A percentile compares a stretch with the other conserved stretches of the same genome.
phyloP scores from a whole-genome alignment of 306 rosid genomes.

The Begonia masoniana region DNA sequence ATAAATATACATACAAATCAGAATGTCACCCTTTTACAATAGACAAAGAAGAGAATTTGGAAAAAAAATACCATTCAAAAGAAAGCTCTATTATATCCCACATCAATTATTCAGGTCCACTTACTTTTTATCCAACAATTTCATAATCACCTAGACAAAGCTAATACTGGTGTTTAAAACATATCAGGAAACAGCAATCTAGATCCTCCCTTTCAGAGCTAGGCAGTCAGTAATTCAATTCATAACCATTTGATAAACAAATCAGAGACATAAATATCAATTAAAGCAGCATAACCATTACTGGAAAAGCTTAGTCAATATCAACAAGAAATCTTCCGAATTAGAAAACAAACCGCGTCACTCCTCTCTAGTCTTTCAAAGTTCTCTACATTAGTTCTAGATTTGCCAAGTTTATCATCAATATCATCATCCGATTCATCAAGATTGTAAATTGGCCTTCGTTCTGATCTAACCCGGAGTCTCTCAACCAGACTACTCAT shows the following conservation, averaged over 20 bases:
- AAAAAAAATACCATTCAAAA: slow-evolving; percentile 3
- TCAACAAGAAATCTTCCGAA: not conserved
- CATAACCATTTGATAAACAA: no score
- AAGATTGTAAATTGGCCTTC: slow-evolving; percentile 70
- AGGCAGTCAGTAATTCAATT: not conserved
- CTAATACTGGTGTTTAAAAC: no score
- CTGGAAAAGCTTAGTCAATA: no score
- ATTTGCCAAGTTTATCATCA: slow-evolving; percentile 47
- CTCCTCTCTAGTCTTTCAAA: slow-evolving; percentile 68
- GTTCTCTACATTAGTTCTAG: slow-evolving; percentile 40
- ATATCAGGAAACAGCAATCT: not conserved
- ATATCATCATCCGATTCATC: slow-evolving; percentile 93
- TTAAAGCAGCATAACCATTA: no score
- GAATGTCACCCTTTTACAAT: not conserved
- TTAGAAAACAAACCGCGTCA: slow-evolving; percentile 50
- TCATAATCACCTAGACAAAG: no score
- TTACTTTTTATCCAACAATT: no score
- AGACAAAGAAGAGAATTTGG: not conserved
- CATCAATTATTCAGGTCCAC: no score
- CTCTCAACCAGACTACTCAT: slow-evolving; percentile 99
- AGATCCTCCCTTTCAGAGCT: not conserved
- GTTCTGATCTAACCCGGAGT: slow-evolving; percentile 93
- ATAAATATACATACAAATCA: slow-evolving; percentile 3
- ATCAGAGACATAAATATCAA: no score
- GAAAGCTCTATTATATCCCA: not conserved